Conservation (phyloP, 352 stramenopile species). For the Globisporangium rhizosaccharum region DNA sequence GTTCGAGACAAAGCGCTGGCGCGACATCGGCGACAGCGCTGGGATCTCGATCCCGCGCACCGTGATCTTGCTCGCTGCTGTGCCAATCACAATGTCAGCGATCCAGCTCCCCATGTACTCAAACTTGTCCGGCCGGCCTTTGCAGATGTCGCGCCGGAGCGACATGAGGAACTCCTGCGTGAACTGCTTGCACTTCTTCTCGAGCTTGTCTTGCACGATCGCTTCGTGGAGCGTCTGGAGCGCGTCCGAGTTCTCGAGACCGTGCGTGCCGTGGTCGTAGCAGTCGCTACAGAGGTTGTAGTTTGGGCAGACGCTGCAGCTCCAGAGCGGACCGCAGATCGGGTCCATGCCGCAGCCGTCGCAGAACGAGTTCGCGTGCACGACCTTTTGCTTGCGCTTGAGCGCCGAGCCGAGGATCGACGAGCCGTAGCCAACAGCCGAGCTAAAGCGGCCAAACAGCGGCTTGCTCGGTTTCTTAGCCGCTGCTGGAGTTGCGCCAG, state of each 20-base stretch:
- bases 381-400: conserved; percentile 61
- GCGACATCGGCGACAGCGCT: conserved; percentile 36
- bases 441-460: conserved; percentile 49
- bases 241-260: conserved; percentile 65
- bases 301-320: conserved; percentile 64
- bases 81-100: conserved; percentile 69
- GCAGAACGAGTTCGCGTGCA: conserved; percentile 62
- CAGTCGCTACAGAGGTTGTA: conserved; percentile 68
- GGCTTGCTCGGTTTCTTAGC: conserved; percentile 35
- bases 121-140: conserved; percentile 74
- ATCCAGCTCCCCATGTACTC: conserved; percentile 81
- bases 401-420: conserved; percentile 58
- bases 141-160: conserved; percentile 74
- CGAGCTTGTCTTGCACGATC: conserved; percentile 62
- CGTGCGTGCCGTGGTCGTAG: conserved; percentile 67
- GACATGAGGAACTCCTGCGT: conserved; percentile 69
- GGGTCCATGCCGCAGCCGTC: conserved; percentile 70
- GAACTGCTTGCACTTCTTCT: conserved; percentile 74
- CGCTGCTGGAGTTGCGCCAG: neutral
- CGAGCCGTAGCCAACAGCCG: conserved; percentile 52
- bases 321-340: conserved; percentile 60
- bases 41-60: conserved; percentile 80
- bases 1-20: conserved; percentile 68
- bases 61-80: conserved; percentile 61
- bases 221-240: conserved; percentile 67